Base-by-base conservation (phyloP, 768 basidiomycete species). In the Amanita polypyramis region DNA sequence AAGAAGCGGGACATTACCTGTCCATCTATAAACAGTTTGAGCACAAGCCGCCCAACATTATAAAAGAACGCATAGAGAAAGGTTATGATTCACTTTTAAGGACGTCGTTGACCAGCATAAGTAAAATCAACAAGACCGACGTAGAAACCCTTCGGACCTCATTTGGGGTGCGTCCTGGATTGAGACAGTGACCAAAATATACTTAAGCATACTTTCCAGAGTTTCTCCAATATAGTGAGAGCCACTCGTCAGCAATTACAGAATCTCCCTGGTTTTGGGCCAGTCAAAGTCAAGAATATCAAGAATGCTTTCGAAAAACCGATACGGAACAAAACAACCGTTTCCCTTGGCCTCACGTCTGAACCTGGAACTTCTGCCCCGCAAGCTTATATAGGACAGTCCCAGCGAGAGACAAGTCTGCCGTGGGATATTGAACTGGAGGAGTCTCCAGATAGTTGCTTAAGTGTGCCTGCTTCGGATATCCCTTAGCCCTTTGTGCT, bases 51-150 rank as follows among this genome's bases (percentile, higher is more conserved):
- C 93, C 95, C 6, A 83, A 90, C 59, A 70, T 93, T 58, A 94
- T 99, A 69, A 95, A 93, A 62, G 96, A 98, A 61, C 84, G 91
- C 37, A 72, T 88, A 23, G 92, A 96, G 62, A 90, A 93, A 54
- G 85, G 90, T 56, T 91, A 96, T 58, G 67, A 74, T 53, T 80
- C 91, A 6, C 75, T 92, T 57, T 63, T 98, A 11, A 85, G 86
- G 48, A 77, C 79, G 15, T 76, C 88, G 1, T 70, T 99, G 21
- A 98, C 95, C 1, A 80, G 79, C 54, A 88, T 98, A 57, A 85
- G 78, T 59, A 91, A 88, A 55, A 90, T 99, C 52, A 98, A 98
- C 66, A 96, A 95, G 71, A 98, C 95, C 3, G 96, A 99, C 57
- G 91, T 94, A 1, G 82, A 90, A 65, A 98, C 95, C 3, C 70